A percentile compares a stretch with the other conserved stretches of the same genome.
Conservation (phyloP, 306 rosid genomes). For the Citrullus colocynthis region DNA sequence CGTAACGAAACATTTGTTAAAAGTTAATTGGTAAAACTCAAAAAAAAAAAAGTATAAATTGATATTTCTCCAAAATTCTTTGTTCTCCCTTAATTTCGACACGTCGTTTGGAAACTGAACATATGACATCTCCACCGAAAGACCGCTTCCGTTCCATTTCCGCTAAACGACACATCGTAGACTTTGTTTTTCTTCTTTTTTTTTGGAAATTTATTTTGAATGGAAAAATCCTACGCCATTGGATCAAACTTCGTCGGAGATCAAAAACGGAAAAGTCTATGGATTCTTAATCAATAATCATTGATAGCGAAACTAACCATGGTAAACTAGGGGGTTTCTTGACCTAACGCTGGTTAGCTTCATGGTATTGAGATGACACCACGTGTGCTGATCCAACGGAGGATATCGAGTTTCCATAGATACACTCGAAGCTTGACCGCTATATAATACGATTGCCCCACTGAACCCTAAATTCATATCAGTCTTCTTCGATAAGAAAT, state of each 20-base stretch:
- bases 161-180: not conserved
- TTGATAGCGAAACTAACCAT: not conserved
- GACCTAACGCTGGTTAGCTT: not conserved
- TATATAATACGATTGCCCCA: not conserved
- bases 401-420: not conserved
- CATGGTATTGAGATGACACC: not conserved
- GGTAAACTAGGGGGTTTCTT: not conserved
- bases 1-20: too few relatives aligned
- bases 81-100: not conserved
- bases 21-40: too few relatives aligned
- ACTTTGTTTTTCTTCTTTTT: too few relatives aligned
- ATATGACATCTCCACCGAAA: not conserved
- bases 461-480: not conserved
- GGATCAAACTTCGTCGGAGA: not conserved
- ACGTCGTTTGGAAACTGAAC: not conserved
- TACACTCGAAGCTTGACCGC: not conserved
- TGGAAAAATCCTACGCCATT: not conserved
- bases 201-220: not conserved
- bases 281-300: not conserved
- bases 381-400: constrained; percentile 3
- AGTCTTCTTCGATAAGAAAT: not conserved
- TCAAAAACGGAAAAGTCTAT: not conserved
- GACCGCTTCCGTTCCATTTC: not conserved
- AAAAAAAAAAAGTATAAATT: too few relatives aligned
- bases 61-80: too few relatives aligned